These are phyloP conservation scores for Lindgomyces ingoldianus DNA, from an alignment of 495 filamentous ascomycete genomes.

Conservation along the genomic window DNA sequence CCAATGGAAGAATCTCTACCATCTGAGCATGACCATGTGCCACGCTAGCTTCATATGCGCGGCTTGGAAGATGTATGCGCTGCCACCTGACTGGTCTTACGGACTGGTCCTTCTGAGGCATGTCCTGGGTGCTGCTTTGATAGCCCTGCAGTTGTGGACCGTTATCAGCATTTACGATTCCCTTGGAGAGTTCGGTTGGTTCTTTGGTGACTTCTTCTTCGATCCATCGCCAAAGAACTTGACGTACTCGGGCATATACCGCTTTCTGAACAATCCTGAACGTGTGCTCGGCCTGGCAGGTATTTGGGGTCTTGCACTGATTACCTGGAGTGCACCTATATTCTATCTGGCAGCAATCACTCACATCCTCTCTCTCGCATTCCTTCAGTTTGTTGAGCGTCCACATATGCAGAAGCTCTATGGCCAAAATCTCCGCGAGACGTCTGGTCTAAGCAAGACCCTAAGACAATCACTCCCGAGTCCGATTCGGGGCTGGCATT, in stretches of 20 bases:
- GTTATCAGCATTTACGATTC: constrained; percentile 92
- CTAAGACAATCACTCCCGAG: constrained; percentile 84
- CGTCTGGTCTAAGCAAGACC: constrained; percentile 89
- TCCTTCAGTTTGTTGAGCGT: constrained; percentile 91
- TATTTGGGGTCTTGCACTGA: constrained; percentile 93
- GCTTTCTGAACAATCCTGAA: constrained; percentile 96
- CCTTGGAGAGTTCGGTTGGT: constrained; percentile 97
- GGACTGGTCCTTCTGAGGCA: constrained; percentile 83
- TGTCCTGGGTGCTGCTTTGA: constrained; percentile 74
- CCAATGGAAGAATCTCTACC: constrained; percentile 96
- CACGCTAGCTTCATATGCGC: constrained; percentile 87
- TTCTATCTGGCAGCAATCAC: constrained; percentile 82
- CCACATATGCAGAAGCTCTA: constrained; percentile 99
- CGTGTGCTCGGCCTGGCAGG: constrained; percentile 90
- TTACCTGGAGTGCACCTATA: constrained; percentile 81
- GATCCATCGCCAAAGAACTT: constrained; percentile 73
- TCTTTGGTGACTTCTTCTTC: constrained; percentile 98
- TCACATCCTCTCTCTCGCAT: constrained; percentile 79
- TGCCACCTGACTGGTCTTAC: constrained; percentile 81
- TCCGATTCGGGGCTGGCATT: constrained; percentile 72
- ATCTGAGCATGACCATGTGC: constrained; percentile 86
- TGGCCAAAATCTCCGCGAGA: constrained; percentile 75
- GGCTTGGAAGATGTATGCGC: constrained; percentile 91
- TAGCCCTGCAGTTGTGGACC: constrained; percentile 91
- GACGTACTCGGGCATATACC: constrained; percentile 96